phyloP scores from a whole-genome alignment of 768 basidiomycete species.

The Suillus tomentosus region DNA sequence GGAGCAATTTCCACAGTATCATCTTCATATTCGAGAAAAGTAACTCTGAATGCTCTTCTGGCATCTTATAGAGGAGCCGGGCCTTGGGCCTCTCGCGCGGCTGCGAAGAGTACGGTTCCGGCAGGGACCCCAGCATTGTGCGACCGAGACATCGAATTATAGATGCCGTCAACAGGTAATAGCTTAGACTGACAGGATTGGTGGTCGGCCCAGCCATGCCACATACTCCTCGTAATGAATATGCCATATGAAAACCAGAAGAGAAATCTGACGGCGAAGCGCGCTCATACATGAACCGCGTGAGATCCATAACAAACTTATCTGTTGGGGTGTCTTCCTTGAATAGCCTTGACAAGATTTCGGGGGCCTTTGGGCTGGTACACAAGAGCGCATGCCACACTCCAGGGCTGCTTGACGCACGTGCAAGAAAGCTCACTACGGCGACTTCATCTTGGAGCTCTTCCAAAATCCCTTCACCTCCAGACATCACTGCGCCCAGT shows the following conservation, averaged over 20 bases:
- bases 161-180: background rate
- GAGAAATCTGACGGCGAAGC: background rate
- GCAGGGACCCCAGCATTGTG: slow-evolving; percentile 7
- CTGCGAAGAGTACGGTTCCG: background rate
- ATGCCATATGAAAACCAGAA: background rate
- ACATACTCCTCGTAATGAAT: background rate
- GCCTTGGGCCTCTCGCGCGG: slow-evolving; percentile 10
- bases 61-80: slow-evolving; percentile 4
- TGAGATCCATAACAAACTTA: slow-evolving; percentile 27
- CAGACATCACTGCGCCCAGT: background rate
- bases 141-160: background rate
- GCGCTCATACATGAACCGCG: slow-evolving; percentile 32
- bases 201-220: background rate
- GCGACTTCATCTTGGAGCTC: slow-evolving; percentile 4
- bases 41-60: slow-evolving; percentile 8
- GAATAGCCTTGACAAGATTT: background rate
- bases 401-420: background rate
- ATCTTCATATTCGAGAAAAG: slow-evolving; percentile 10
- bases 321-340: background rate
- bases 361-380: background rate
- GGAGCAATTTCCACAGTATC: background rate
- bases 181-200: background rate
- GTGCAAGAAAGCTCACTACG: slow-evolving; percentile 1
- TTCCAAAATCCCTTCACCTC: background rate
- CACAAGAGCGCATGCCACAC: slow-evolving; percentile 3